Base-by-base conservation (phyloP, 331 rosid species). In the Rosa hybrid region DNA sequence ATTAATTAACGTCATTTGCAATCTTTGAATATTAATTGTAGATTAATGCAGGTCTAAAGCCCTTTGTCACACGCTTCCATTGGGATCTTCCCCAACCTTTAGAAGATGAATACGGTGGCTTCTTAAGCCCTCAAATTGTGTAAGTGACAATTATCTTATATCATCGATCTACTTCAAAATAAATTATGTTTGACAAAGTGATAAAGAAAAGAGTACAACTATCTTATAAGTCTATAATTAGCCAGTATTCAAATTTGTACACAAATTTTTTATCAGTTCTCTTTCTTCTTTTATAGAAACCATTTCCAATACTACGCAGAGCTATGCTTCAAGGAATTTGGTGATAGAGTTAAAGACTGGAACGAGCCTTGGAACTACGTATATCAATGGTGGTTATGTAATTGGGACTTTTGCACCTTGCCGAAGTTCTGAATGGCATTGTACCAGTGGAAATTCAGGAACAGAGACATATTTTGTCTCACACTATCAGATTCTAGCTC, bases 41-140 rank as follows among this genome's bases (percentile, higher is more conserved):
- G 25, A 18, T 27, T 54, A 0, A 30, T 77, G n/a, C 45, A 90
- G 97, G 87, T 71, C 0, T 92, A 13, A 23, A 82, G 48, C 94
- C 92, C 25, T 90, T 77, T 78, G 78, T 83, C 3, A 88, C 91
- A 1, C 71, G 89, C 34, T 92, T 89, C 54, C 97, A 90, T 10
- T 92, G 91, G 95, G 97, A 92, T 83, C 80, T 87, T 82, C 96
- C 97, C 0, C 96, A 89, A 80, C 23, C 89, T 27, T 84, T 92
- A n/a, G 89, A 90, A 75, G 90, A 88, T 7, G 88, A 75, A 16
- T 90, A 90, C 44, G 78, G 84, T 30, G 92, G 97, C 2, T 92
- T 92, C 80, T 18, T 85, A 42, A 87, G 90, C 21, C 44, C 78
- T 64, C 49, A 8, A 3, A 83, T 89, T 77, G 85, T 53, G 80